These are phyloP conservation scores for Capillidium rhysosporum DNA, from an alignment of 371 early-diverging fungal species.

Conservation along the genomic window DNA sequence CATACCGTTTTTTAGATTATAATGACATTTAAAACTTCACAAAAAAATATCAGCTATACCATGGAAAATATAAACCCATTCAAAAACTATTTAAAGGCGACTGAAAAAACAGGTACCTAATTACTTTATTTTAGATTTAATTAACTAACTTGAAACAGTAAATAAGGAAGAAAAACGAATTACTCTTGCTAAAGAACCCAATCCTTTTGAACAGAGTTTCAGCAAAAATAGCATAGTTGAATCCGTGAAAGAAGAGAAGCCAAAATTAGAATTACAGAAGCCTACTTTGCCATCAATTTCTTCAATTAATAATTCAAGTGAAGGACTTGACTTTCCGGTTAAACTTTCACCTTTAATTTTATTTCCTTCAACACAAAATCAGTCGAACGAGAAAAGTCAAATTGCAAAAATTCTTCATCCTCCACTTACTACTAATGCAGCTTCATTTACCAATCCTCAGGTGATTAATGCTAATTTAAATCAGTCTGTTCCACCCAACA, in stretches of 20 bases:
- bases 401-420: neutral
- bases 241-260: constrained; percentile 9
- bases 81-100: too few species aligned
- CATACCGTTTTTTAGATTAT: too few species aligned
- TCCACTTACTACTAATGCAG: neutral
- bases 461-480: neutral
- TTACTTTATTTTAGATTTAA: too few species aligned
- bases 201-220: constrained; percentile 6
- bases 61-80: too few species aligned
- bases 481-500: neutral
- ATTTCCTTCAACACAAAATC: constrained; percentile 15
- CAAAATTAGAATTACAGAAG: neutral
- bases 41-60: too few species aligned
- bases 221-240: neutral
- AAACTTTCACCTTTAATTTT: constrained; percentile 17
- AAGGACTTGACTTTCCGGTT: constrained; percentile 5
- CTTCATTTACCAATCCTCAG: neutral
- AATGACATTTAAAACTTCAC: too few species aligned
- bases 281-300: constrained; percentile 6
- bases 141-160: too few species aligned
- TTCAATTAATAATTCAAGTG: constrained; percentile 9
- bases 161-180: neutral
- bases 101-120: too few species aligned
- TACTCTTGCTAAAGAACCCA: constrained; percentile 7
- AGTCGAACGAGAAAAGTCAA: neutral